phyloP scores from a whole-genome alignment of 352 stramenopile genomes.

The Globisporangium recalcitrans region DNA sequence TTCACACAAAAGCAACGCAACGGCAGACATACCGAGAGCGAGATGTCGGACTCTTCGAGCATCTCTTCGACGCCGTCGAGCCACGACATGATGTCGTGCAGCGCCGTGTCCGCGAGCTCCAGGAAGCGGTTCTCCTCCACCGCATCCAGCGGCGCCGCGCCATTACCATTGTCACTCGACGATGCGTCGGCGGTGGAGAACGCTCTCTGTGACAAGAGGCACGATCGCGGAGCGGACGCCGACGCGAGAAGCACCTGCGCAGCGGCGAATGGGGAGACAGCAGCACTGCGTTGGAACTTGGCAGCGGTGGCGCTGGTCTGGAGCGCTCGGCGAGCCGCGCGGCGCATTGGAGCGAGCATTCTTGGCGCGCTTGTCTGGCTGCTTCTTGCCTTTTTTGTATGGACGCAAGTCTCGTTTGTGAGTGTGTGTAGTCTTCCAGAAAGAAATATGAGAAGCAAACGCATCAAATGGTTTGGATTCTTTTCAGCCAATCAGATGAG shows the following conservation, averaged over 20 bases:
- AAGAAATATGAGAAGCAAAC: neutral
- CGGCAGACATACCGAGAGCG: constrained; percentile 45
- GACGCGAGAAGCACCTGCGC: neutral
- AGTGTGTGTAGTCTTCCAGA: constrained; percentile 2
- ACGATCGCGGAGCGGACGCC: neutral
- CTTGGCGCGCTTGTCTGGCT: neutral
- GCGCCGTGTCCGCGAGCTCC: constrained; percentile 64
- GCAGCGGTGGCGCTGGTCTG: neutral
- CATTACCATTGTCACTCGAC: neutral
- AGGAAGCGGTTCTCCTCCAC: constrained; percentile 78
- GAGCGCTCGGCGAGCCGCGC: constrained; percentile 6
- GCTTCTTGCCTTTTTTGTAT: constrained; percentile 1
- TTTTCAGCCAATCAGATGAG: neutral
- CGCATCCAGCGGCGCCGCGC: constrained; percentile 12
- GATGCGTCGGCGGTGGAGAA: constrained; percentile 5
- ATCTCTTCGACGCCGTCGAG: constrained; percentile 84
- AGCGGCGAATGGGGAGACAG: neutral
- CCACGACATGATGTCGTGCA: constrained; percentile 73
- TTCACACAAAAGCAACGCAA: neutral
- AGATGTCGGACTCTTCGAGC: constrained; percentile 79
- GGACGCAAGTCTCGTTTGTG: neutral
- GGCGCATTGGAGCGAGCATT: constrained; percentile 11
- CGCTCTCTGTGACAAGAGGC: neutral
- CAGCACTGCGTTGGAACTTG: neutral
- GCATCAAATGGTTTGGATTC: neutral